Percentiles rank a stretch among this genome's conserved stretches.
These are phyloP conservation scores for Lenzites betulinus DNA, from an alignment of 768 basidiomycete species.

Conservation along the genomic window DNA sequence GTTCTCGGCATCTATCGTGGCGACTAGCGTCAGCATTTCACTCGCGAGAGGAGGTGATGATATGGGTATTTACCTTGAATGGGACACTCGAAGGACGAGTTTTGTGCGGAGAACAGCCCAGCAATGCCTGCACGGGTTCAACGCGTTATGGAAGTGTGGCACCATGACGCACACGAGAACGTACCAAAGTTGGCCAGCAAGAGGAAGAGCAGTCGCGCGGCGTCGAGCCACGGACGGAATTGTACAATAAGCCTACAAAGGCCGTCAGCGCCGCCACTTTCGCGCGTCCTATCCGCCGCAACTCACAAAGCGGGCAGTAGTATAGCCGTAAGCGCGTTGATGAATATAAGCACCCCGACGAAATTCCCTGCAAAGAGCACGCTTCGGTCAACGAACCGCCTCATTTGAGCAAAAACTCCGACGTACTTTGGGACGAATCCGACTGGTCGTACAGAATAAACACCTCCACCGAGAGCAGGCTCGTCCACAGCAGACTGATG, in stretches of 20 bases:
- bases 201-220: conserved; percentile 49
- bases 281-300: too few relatives aligned
- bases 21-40: neutral
- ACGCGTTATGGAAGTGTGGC: too few relatives aligned
- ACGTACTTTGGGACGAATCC: conserved; percentile 46
- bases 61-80: conserved; percentile 37
- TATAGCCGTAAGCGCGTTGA: conserved; percentile 18
- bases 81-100: conserved; percentile 45
- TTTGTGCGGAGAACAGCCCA: conserved; percentile 44
- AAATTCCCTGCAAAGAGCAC: conserved; percentile 41
- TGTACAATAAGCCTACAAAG: conserved; percentile 43
- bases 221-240: conserved; percentile 58
- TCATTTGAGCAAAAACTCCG: neutral
- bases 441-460: conserved; percentile 50
- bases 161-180: neutral
- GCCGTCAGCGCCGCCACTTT: neutral
- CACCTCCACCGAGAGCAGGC: conserved; percentile 47
- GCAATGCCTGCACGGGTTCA: conserved; percentile 41
- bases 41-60: neutral
- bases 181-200: conserved; percentile 49
- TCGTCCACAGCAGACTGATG: conserved; percentile 50
- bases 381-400: neutral
- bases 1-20: conserved; percentile 38
- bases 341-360: conserved; percentile 44
- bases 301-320: conserved; percentile 44